A percentile compares a stretch with the other conserved stretches of the same genome.
Evolutionary conservation across 2,329 filamentous ascomycete genomes (phyloP).

Genomic region (Cercospora berteroae): DNA sequence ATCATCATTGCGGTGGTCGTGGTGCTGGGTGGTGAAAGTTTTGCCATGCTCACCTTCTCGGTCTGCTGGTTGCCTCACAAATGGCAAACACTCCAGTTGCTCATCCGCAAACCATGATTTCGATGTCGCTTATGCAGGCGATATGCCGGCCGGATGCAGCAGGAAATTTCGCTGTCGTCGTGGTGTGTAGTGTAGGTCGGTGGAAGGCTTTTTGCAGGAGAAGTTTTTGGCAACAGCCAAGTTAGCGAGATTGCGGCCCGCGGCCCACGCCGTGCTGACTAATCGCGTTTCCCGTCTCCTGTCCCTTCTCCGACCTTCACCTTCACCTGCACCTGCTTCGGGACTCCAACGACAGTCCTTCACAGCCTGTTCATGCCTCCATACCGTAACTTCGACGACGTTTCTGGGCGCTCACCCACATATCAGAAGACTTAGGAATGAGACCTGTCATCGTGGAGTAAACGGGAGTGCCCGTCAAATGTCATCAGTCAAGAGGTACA

Average conservation of each 20-base stretch:
- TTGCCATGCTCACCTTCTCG: neutral
- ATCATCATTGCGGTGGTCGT: constrained; percentile 18
- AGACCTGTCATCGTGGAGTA: neutral
- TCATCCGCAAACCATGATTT: neutral
- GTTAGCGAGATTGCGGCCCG: neutral
- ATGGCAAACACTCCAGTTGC: neutral
- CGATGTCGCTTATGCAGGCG: neutral
- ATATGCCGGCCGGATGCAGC: constrained; percentile 9
- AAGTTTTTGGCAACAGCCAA: neutral
- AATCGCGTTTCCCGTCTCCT: neutral
- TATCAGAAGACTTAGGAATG: neutral
- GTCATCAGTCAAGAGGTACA: neutral
- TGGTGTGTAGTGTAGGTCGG: neutral
- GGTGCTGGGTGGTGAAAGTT: neutral
- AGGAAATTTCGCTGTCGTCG: neutral
- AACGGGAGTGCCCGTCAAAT: neutral
- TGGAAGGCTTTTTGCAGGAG: neutral
- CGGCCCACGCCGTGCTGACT: neutral
- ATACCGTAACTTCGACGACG: neutral
- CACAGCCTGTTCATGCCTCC: neutral
- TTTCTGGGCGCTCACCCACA: neutral
- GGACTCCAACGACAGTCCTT: neutral
- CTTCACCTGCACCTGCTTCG: neutral
- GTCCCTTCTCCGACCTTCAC: neutral
- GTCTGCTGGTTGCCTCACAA: neutral